Conservation (phyloP, 2,329 filamentous ascomycete genomes). For the Penicillium digitatum region DNA sequence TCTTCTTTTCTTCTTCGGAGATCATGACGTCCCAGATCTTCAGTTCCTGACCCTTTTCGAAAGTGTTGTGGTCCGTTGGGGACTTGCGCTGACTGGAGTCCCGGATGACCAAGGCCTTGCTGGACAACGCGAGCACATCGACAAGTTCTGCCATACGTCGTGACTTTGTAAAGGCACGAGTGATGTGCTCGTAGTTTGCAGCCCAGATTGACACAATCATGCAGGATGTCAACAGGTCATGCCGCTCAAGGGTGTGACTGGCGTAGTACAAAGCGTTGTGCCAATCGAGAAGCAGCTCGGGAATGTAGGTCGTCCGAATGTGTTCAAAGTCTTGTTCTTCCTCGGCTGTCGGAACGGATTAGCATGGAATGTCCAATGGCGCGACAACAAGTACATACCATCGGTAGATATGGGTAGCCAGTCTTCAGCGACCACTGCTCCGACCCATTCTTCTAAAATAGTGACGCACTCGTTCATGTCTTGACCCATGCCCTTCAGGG, state of each 20-base stretch:
- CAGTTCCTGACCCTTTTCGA: conserved; percentile 34
- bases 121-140: conserved; percentile 70
- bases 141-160: conserved; percentile 71
- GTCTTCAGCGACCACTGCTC: conserved; percentile 56
- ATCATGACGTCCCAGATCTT: conserved; percentile 39
- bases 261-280: conserved; percentile 75
- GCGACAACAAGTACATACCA: conserved; percentile 46
- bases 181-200: conserved; percentile 63
- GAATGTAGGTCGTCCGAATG: conserved; percentile 74
- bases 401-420: conserved; percentile 59
- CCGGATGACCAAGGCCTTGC: conserved; percentile 58
- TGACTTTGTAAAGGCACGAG: conserved; percentile 59
- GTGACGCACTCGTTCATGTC: conserved; percentile 55
- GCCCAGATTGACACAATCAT: conserved; percentile 85
- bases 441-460: conserved; percentile 54
- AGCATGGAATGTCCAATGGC: background rate
- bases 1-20: conserved; percentile 24
- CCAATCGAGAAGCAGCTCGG: conserved; percentile 80
- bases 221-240: conserved; percentile 73
- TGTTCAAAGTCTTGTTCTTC: conserved; percentile 60
- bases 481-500: conserved; percentile 51
- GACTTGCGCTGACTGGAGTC: conserved; percentile 42
- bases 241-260: conserved; percentile 64
- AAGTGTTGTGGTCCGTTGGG: conserved; percentile 40
- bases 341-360: conserved; percentile 35